These are phyloP conservation scores for Stachybotrys chartarum DNA, from an alignment of 2,329 filamentous ascomycete genomes.

Conservation along the genomic window DNA sequence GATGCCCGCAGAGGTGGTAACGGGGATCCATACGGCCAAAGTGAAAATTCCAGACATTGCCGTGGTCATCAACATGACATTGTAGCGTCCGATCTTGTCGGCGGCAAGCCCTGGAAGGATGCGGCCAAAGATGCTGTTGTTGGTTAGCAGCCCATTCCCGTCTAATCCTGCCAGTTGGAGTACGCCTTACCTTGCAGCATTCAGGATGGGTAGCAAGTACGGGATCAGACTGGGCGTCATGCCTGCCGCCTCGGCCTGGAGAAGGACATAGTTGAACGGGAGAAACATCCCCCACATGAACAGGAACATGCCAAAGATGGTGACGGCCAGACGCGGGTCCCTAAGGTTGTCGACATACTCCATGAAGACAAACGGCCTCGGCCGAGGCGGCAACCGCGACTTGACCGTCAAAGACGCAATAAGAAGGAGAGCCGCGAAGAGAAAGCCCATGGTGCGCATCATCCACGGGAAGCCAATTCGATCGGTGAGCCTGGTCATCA, in stretches of 20 bases:
- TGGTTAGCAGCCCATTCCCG: not conserved
- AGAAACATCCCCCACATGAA: conserved; percentile 50
- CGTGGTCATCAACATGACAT: conserved; percentile 44
- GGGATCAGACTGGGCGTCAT: conserved; percentile 32
- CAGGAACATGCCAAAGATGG: conserved; percentile 40
- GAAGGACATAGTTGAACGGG: conserved; percentile 45
- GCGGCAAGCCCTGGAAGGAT: conserved; percentile 43
- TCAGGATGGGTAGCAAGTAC: conserved; percentile 51
- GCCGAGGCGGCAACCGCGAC: conserved; percentile 35
- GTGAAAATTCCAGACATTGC: conserved; percentile 38
- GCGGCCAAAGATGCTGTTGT: conserved; percentile 38
- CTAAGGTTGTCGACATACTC: conserved; percentile 40
- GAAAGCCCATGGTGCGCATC: conserved; percentile 38
- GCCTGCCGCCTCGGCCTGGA: conserved; percentile 38
- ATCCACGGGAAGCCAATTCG: conserved; percentile 39
- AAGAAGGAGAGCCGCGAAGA: conserved; percentile 30
- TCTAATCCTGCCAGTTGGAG: not conserved
- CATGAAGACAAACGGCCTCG: conserved; percentile 32
- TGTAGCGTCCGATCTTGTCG: conserved; percentile 37
- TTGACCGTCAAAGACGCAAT: conserved; percentile 26
- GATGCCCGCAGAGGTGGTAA: conserved; percentile 45
- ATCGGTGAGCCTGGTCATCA: conserved; percentile 47
- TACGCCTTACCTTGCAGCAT: conserved; percentile 35
- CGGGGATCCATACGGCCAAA: conserved; percentile 42
- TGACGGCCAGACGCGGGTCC: conserved; percentile 37